Base-by-base conservation (phyloP, 2,329 filamentous ascomycete genomes). In the Thelonectria blattea region DNA sequence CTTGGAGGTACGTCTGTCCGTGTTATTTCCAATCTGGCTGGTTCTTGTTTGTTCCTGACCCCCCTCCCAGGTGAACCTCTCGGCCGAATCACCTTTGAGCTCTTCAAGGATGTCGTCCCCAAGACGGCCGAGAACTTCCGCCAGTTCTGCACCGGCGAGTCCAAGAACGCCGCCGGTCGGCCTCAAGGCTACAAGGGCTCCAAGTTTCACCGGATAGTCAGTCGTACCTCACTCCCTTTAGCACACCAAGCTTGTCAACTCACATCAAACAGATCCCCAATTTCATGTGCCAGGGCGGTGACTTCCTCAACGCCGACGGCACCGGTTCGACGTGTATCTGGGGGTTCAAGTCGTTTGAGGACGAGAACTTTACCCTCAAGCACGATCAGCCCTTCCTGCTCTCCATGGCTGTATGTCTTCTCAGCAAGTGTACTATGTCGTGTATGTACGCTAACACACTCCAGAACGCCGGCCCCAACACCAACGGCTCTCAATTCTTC, bases 271-370 rank as follows among this genome's bases (percentile, higher is more conserved):
- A 96, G 92, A 97, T 97, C 75, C 91, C 91, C 78, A 91, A 91
- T 71, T 97, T 98, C 80, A 98, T 98, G 94, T 91, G 95, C 72
- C 95, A 99, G 77, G 94, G 94, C 47, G 95, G 95, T 55, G 95
- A 99, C 77, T 98, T 98, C 76, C 81, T 97, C 63, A 93, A 97
- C 71, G 92, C 93, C 53, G 91, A 98, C 76, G 95, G 95, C 52
- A 96, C 92, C 1, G 95, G 95, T 9, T 93, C 89, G 48, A 90
- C 89, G 11, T 91, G 86, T 68, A 97, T 98, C 75, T 98, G 96
- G 80, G 92, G 93, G 58, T 89, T 87, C 52, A 88, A 90, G 69
- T 85, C 87, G 47, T 98, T 98, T 73, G 86, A 88, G 5, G 95
- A 99, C 73, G 95, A 99, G 80, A 96, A 95, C 75, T 97, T 97